phyloP scores from a whole-genome alignment of 306 rosid genomes.

The Trifolium subterraneum region DNA sequence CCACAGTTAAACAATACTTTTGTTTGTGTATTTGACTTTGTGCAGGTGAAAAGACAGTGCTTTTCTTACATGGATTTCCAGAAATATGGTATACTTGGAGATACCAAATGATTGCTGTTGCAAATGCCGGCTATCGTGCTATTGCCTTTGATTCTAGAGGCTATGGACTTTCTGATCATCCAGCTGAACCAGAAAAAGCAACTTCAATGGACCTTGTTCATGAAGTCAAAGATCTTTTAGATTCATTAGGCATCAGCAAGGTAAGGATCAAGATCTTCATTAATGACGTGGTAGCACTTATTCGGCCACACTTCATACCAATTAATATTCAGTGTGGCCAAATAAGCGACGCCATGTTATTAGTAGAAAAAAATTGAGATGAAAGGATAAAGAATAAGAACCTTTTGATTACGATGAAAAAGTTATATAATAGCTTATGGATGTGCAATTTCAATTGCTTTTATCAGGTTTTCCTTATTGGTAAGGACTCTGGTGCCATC shows the following conservation, averaged over 20 bases:
- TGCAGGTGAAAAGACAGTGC: constrained; percentile 64
- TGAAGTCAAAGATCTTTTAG: constrained; percentile 59
- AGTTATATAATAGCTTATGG: constrained; percentile 10
- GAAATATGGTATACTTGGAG: constrained; percentile 89
- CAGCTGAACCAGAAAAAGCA: constrained; percentile 58
- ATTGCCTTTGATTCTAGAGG: constrained; percentile 76
- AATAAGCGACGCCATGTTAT: too few relatives aligned
- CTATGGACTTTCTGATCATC: constrained; percentile 80
- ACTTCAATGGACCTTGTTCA: constrained; percentile 50
- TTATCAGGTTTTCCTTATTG: constrained; percentile 58
- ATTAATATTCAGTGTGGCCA: too few relatives aligned
- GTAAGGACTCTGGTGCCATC: constrained; percentile 62
- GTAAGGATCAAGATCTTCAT: constrained; percentile 33
- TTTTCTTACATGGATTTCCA: constrained; percentile 82
- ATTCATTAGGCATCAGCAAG: constrained; percentile 61
- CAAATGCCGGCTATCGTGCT: constrained; percentile 68
- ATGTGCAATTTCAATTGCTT: neutral
- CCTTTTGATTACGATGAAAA: constrained; percentile 9
- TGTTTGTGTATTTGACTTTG: constrained; percentile 36
- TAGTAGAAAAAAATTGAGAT: neutral
- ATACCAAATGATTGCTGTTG: constrained; percentile 72
- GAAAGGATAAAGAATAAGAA: neutral
- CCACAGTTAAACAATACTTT: neutral
- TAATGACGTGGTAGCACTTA: too few relatives aligned
- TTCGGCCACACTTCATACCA: too few relatives aligned